phyloP scores from a whole-genome alignment of 192 early-diverging fungal genomes.

The Mortierella alpina region DNA sequence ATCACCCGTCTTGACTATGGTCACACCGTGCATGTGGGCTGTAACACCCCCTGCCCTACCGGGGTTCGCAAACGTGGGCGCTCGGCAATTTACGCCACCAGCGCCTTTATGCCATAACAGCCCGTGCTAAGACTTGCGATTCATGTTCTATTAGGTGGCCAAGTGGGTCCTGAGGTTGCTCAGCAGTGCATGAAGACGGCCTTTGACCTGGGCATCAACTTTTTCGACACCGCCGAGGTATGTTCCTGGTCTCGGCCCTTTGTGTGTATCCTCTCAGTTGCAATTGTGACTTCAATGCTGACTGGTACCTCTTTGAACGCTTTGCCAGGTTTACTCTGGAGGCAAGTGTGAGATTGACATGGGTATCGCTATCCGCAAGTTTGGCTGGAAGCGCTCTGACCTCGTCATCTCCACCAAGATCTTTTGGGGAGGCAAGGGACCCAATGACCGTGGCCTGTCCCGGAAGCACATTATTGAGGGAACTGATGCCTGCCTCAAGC shows the following conservation, averaged over 20 bases:
- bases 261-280: neutral
- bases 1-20: neutral
- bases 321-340: constrained; percentile 50
- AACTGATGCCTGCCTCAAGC: constrained; percentile 72
- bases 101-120: neutral
- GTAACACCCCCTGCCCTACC: no score
- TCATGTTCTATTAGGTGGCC: constrained; percentile 14
- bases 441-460: constrained; percentile 85
- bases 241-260: constrained; percentile 33
- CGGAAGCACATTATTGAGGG: constrained; percentile 91
- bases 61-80: no score
- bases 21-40: neutral
- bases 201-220: constrained; percentile 81
- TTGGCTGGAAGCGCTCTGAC: constrained; percentile 75
- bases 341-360: constrained; percentile 82
- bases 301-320: no score
- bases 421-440: constrained; percentile 78
- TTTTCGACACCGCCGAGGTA: constrained; percentile 79
- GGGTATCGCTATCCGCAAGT: constrained; percentile 82
- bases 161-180: constrained; percentile 62
- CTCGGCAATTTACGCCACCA: no score
- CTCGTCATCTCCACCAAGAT: constrained; percentile 86
- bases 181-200: constrained; percentile 75
- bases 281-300: neutral
- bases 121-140: neutral